Evolutionary conservation across 768 basidiomycete genomes (phyloP).

Genomic region (Agrocybe pediades): DNA sequence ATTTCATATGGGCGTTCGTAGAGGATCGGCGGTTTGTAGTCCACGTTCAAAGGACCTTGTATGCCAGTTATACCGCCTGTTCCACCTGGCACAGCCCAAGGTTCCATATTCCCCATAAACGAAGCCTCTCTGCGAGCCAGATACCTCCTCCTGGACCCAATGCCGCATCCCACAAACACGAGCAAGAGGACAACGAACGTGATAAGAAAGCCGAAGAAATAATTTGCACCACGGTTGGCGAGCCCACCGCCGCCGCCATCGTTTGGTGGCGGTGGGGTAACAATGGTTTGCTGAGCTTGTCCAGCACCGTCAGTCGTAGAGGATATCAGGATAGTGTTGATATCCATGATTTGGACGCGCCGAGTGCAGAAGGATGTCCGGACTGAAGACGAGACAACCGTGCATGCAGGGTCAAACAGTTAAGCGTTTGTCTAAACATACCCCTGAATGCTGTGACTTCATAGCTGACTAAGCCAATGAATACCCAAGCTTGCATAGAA

Average conservation of each 20-base stretch:
- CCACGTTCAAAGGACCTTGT: neutral
- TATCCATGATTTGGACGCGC: neutral
- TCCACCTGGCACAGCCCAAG: conserved; percentile 13
- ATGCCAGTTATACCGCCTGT: neutral
- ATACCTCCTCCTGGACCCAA: conserved; percentile 46
- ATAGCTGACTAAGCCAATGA: neutral
- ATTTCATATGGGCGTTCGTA: conserved; percentile 12
- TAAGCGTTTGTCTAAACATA: too few species aligned
- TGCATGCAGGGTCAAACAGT: neutral
- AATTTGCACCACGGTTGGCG: conserved; percentile 37
- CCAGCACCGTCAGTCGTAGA: neutral
- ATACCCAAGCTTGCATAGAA: neutral
- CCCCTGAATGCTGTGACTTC: too few species aligned
- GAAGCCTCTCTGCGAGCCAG: conserved; percentile 26
- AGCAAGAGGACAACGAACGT: conserved; percentile 49
- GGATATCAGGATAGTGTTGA: neutral
- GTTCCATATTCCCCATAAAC: conserved; percentile 14
- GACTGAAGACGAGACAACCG: neutral
- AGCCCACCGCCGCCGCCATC: conserved; percentile 14
- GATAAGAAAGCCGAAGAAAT: conserved; percentile 56
- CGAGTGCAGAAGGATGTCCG: neutral
- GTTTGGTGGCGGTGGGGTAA: neutral
- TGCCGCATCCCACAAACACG: conserved; percentile 52
- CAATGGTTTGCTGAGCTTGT: neutral
- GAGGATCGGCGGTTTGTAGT: conserved; percentile 2